Evolutionary conservation across 73 alveolate species (phyloP), one percentile per base, ranked within the genome.

Genomic region (Paramecium bursaria): DNA sequence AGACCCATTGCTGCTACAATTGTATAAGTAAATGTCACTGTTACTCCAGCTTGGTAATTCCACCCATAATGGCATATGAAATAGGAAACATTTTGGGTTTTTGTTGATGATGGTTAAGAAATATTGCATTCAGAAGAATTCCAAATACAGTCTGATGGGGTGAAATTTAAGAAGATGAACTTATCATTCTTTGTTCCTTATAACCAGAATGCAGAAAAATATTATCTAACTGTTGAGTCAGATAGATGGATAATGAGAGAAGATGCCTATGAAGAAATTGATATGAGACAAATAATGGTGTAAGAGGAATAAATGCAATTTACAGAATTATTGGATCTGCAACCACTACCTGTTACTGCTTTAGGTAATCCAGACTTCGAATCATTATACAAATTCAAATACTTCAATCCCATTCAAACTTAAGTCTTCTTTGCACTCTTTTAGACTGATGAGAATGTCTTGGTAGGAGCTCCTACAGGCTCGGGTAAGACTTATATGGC

Each of bases 401-500:
- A 85, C 92, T 98, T 98, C 95, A 98, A 98, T 87, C 99, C 99
- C 11, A 93, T 97, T 74, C 99, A 98, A 86, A 97, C 99, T 11
- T 98, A 98, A 90, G 91, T 90, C 15, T 90, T 90, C 86, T 93
- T 80, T 85, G 74, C 95, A 1, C 90, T 87, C 48, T 95, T 92
- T 85, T 75, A 95, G 86, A 96, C 99, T 3, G 99, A 98, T 82
- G 92, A 93, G 92, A 98, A 98, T 90, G 95, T 95, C 17, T 90
- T 98, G 49, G 92, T 97, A 21, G 99, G 99, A 0, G 99, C 99
- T 17, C 99, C 99, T 3, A 95, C 99, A 55, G 99, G 95, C 22
- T 77, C 91, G 14, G 99, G 99, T 46, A 98, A 98, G 89, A 98
- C 99, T 13, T 97, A 94, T n/a, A 97, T 97, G 94, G 98, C 99